These are phyloP conservation scores for Podospora australis DNA, from an alignment of 495 filamentous ascomycete genomes.

Conservation along the genomic window DNA sequence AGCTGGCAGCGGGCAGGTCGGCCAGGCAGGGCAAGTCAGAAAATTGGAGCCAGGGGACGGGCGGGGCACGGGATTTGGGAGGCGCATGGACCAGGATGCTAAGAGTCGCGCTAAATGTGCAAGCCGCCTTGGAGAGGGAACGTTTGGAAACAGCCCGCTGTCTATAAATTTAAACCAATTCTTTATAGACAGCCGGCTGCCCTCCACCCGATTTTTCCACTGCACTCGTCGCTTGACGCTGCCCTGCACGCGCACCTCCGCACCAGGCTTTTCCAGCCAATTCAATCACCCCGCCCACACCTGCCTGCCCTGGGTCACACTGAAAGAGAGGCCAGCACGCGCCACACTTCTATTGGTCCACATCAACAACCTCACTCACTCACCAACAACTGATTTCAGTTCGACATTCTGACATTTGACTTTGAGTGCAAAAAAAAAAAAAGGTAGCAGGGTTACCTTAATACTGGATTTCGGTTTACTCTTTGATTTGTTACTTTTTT, in stretches of 20 bases:
- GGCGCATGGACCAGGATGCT: constrained; percentile 21
- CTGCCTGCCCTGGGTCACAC: constrained; percentile 10
- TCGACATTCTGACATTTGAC: no score
- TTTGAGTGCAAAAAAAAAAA: no score
- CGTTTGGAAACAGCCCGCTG: constrained; percentile 26
- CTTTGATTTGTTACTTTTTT: no score
- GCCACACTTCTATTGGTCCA: constrained; percentile 1
- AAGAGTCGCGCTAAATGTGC: constrained; percentile 30
- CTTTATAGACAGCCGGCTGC: constrained; percentile 33
- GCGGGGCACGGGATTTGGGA: constrained; percentile 17
- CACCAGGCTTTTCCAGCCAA: no score
- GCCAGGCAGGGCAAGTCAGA: constrained; percentile 1
- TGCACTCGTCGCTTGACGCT: constrained; percentile 21
- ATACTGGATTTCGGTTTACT: no score
- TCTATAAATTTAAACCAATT: constrained; percentile 39
- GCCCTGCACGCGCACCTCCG: constrained; percentile 21
- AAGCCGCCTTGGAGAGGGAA: constrained; percentile 17
- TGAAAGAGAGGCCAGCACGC: not conserved
- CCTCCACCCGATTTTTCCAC: constrained; percentile 32
- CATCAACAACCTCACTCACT: no score
- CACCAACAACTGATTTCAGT: no score
- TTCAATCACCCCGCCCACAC: constrained; percentile 8
- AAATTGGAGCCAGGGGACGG: constrained; percentile 10
- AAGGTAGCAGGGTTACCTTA: no score
- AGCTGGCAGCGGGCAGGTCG: not conserved